Evolutionary conservation across 108 stramenopile species (phyloP).

Genomic region (Chaetoceros tenuissimus): DNA sequence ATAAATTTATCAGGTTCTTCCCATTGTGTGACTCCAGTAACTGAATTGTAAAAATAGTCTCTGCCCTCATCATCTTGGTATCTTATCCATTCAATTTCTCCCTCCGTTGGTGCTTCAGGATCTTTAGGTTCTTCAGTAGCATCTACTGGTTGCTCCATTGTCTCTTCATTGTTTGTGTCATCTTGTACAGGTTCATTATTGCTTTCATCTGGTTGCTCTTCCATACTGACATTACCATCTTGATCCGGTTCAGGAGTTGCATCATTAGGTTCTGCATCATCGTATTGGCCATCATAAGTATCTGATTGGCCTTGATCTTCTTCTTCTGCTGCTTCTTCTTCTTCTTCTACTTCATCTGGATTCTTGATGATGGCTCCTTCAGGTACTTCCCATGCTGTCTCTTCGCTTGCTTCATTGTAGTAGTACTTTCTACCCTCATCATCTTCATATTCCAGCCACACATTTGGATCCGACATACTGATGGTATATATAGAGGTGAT

Average conservation of each 20-base stretch:
- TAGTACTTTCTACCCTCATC: constrained; percentile 64
- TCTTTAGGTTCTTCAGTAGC: background rate
- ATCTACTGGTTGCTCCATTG: background rate
- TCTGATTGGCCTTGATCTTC: background rate
- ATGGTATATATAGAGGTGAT: no score
- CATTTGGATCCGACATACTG: no score
- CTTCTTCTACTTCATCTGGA: background rate
- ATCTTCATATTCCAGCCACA: constrained; percentile 47
- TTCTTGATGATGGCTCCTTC: constrained; percentile 10
- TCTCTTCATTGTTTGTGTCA: background rate
- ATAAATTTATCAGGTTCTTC: constrained; percentile 6
- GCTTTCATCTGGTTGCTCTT: background rate
- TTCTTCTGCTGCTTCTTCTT: constrained; percentile 20
- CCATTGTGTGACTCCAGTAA: constrained; percentile 20
- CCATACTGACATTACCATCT: constrained; percentile 1
- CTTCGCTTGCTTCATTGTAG: constrained; percentile 52
- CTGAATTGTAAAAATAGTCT: constrained; percentile 19
- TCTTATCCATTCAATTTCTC: constrained; percentile 24
- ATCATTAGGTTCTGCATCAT: constrained; percentile 2
- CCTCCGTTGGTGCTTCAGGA: background rate
- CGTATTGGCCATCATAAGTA: no score
- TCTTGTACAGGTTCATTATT: background rate
- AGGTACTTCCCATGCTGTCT: constrained; percentile 72
- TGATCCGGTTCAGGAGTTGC: background rate
- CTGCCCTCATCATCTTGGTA: constrained; percentile 37